These are phyloP conservation scores for Cantharellus anzutake DNA, from an alignment of 768 basidiomycete genomes.

Conservation along the genomic window DNA sequence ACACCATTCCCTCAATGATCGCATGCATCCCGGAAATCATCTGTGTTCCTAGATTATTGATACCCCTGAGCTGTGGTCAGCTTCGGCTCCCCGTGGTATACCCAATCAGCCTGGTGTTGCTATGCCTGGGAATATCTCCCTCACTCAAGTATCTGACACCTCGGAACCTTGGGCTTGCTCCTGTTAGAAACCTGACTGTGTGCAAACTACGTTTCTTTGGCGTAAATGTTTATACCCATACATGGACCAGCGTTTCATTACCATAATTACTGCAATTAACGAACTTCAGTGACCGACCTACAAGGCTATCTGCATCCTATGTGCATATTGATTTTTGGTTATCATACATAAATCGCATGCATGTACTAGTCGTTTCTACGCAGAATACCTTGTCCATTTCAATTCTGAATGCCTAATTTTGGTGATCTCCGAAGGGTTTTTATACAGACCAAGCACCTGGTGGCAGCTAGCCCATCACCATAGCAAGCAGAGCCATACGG, in stretches of 20 bases:
- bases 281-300: too few relatives aligned
- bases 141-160: background rate
- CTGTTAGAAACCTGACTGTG: background rate
- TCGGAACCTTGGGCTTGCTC: background rate
- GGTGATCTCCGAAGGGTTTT: too few relatives aligned
- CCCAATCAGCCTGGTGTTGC: background rate
- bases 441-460: too few relatives aligned
- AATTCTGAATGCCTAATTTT: too few relatives aligned
- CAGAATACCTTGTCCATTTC: too few relatives aligned
- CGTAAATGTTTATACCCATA: background rate
- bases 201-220: too few relatives aligned
- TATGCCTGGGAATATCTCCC: background rate
- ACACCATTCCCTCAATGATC: background rate
- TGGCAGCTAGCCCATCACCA: slow-evolving; percentile 27
- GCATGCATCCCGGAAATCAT: background rate
- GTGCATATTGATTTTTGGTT: too few relatives aligned
- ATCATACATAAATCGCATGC: too few relatives aligned
- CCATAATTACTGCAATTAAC: background rate
- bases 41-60: slow-evolving; percentile 28
- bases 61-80: slow-evolving; percentile 57
- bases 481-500: slow-evolving; percentile 63
- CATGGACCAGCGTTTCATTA: background rate
- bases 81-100: background rate
- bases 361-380: too few relatives aligned
- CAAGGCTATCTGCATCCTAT: too few relatives aligned